Evolutionary conservation across 1,139 yeast genomes (phyloP), one percentile per base, ranked within the genome.

Genomic region (Yarrowia galli): DNA sequence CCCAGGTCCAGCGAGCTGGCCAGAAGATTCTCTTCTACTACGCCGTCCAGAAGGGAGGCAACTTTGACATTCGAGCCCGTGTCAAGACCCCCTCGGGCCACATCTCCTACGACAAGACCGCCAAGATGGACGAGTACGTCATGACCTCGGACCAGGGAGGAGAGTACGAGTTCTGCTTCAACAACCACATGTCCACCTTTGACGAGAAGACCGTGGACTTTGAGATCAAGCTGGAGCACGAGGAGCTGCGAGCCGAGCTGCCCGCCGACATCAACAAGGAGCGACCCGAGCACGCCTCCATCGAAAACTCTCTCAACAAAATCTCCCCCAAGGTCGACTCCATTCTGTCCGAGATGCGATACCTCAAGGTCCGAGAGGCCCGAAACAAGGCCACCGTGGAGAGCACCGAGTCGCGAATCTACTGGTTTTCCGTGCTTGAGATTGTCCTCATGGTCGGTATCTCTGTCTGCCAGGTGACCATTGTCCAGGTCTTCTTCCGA

Each of bases 371-470:
- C 10, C 87, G 97, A 82, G 91, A 89, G 77, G 86, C 85, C 78
- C 85, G 97, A 79, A 91, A 90, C 79, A 92, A 89, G 76, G 86
- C 89, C 67, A 91, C 97, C 48, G 97, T 91, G 67, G 84, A 82
- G 74, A 88, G 93, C 16, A 91, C 96, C 4, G 93, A 89, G 75
- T 78, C 84, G 13, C 84, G 96, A 78, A 89, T 91, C 70, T 87
- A 87, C 73, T 85, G 87, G 81, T 90, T 91, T 75, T 88, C 93
- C 23, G 76, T 89, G 54, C 85, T 88, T 72, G 96, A 89, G 75
- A 89, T 89, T 48, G 75, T 87, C 54, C 81, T 90, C 73, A 88
- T 90, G 86, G 87, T 88, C 65, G 89, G 87, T 61, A 87, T 90
- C 91, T 91, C 92, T 28, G 82, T 82, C 58, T 84, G 88, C 75